phyloP scores from a whole-genome alignment of 768 basidiomycete genomes.

The Lyophyllum atratum region DNA sequence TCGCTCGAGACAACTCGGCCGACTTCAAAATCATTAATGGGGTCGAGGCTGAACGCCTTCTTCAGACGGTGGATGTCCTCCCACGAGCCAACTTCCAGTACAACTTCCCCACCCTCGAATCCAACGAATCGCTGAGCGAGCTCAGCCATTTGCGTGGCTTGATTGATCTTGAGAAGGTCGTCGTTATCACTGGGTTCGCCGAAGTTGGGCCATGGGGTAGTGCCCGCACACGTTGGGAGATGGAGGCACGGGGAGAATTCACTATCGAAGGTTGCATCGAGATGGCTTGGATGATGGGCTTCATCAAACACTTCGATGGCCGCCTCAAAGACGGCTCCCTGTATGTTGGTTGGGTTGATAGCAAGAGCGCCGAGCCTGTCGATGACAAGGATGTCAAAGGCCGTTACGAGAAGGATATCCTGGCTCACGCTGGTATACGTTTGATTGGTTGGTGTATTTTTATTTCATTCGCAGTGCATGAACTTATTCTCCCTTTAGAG shows the following conservation, averaged over 20 bases:
- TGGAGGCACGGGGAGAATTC: constrained; percentile 97
- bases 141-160: constrained; percentile 81
- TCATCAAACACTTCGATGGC: constrained; percentile 98
- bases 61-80: constrained; percentile 90
- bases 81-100: constrained; percentile 99
- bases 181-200: constrained; percentile 95
- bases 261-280: constrained; percentile 98
- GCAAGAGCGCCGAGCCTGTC: constrained; percentile 89
- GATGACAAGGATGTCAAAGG: constrained; percentile 97
- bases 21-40: constrained; percentile 94
- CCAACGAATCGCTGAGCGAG: constrained; percentile 67
- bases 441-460: constrained; percentile 73
- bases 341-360: constrained; percentile 98
- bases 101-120: constrained; percentile 88
- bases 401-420: constrained; percentile 92
- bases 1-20: constrained; percentile 91
- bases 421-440: constrained; percentile 89
- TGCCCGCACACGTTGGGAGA: constrained; percentile 98
- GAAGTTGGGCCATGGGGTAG: constrained; percentile 99
- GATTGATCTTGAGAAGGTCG: constrained; percentile 93
- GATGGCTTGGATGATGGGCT: constrained; percentile 99
- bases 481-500: constrained; percentile 51
- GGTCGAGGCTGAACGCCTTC: constrained; percentile 86
- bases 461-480: neutral
- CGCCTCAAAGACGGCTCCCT: constrained; percentile 90